Evolutionary conservation across 192 early-diverging fungal genomes (phyloP).

Genomic region (Pilaira anomala): DNA sequence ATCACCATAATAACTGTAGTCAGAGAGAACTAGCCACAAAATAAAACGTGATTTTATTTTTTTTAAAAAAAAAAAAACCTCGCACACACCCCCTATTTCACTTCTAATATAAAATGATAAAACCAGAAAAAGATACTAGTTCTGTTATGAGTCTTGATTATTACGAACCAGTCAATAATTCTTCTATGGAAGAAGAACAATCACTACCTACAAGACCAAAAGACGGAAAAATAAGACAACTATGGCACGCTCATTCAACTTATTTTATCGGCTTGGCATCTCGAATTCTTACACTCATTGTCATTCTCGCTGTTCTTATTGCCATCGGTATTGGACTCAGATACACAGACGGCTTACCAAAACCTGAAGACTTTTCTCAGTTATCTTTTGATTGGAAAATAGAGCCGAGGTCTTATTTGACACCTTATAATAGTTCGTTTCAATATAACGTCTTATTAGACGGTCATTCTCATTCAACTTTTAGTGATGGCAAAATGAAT

Average conservation of each 20-base stretch:
- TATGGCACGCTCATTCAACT: neutral
- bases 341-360: constrained; percentile 30
- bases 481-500: constrained; percentile 60
- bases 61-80: too few species aligned
- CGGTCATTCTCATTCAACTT: constrained; percentile 61
- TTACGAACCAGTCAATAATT: neutral
- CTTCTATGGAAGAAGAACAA: neutral
- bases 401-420: constrained; percentile 46
- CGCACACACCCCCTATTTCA: too few species aligned
- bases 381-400: constrained; percentile 49
- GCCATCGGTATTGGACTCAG: constrained; percentile 20
- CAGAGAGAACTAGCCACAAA: too few species aligned
- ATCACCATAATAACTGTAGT: too few species aligned
- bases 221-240: neutral
- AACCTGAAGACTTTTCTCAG: constrained; percentile 31
- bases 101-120: too few species aligned
- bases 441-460: constrained; percentile 59
- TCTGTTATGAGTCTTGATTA: neutral
- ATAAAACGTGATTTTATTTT: too few species aligned
- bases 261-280: constrained; percentile 6
- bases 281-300: constrained; percentile 14
- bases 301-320: constrained; percentile 28
- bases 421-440: constrained; percentile 37
- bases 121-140: too few species aligned
- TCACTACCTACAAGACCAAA: neutral